These are phyloP conservation scores for Lentinus polychrous DNA, from an alignment of 1,284 basidiomycete species.

Conservation along the genomic window DNA sequence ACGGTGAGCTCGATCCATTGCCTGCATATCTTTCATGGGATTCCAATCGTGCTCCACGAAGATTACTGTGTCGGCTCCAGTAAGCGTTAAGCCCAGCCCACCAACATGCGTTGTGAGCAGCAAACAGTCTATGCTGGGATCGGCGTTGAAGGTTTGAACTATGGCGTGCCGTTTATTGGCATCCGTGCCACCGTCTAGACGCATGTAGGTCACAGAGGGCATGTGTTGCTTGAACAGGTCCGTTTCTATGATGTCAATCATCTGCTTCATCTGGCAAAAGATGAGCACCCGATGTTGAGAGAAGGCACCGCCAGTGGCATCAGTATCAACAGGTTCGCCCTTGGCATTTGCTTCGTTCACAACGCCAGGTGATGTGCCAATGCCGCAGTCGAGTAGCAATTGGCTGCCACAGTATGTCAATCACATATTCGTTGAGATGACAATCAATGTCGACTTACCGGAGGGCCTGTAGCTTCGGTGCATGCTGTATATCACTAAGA, in stretches of 20 bases:
- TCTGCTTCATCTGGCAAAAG: conserved; percentile 99
- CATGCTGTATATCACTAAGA: conserved; percentile 81
- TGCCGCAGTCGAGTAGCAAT: conserved; percentile 91
- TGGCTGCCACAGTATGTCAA: conserved; percentile 49
- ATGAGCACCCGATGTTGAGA: conserved; percentile 97
- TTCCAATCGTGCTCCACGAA: conserved; percentile 99
- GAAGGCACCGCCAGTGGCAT: conserved; percentile 56
- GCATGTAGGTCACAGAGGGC: conserved; percentile 97
- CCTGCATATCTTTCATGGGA: conserved; percentile 99
- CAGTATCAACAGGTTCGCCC: conserved; percentile 54
- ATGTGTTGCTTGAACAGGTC: conserved; percentile 90
- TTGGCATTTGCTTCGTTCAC: conserved; percentile 44
- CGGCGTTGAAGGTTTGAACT: conserved; percentile 97
- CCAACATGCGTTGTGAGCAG: conserved; percentile 96
- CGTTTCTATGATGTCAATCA: conserved; percentile 96
- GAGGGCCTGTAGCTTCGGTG: conserved; percentile 91
- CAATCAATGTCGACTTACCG: conserved; percentile 64
- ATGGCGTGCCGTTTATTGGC: conserved; percentile 88
- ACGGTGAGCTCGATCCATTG: conserved; percentile 98
- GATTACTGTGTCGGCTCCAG: conserved; percentile 98
- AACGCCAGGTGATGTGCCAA: conserved; percentile 53
- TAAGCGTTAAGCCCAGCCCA: conserved; percentile 92
- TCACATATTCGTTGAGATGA: conserved; percentile 2
- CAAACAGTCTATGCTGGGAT: conserved; percentile 96
- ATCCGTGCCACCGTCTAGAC: conserved; percentile 89